Percentiles rank a stretch among this genome's conserved stretches.
These are phyloP conservation scores for Neonectria neomacrospora DNA, from an alignment of 2,329 filamentous ascomycete genomes.

Conservation along the genomic window DNA sequence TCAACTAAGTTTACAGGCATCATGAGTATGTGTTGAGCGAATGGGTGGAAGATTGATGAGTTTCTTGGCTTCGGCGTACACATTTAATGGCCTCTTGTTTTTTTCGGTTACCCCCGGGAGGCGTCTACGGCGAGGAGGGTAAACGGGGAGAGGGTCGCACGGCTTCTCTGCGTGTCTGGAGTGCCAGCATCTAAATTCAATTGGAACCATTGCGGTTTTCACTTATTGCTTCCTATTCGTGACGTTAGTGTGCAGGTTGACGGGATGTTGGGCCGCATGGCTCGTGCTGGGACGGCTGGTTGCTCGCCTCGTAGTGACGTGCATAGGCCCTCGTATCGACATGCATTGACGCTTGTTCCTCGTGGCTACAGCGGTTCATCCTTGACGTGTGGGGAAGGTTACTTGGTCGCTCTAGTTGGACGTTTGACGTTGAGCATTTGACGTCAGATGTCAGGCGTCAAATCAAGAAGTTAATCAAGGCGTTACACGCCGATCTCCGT, in stretches of 20 bases:
- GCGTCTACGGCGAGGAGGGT: conserved; percentile 41
- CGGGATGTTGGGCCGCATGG: not conserved
- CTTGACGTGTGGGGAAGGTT: conserved; percentile 3
- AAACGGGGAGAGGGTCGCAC: conserved; percentile 32
- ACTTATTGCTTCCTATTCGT: not conserved
- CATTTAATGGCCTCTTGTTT: conserved; percentile 43
- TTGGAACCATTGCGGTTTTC: conserved; percentile 31
- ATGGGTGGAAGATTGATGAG: conserved; percentile 41
- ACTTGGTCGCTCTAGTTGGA: not conserved
- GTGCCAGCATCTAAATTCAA: conserved; percentile 43
- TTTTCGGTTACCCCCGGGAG: conserved; percentile 45
- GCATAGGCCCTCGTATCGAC: not conserved
- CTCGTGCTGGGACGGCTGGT: not conserved
- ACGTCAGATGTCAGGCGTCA: conserved; percentile 2
- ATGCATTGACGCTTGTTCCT: conserved; percentile 12
- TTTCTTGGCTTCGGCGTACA: conserved; percentile 41
- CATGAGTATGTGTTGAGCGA: conserved; percentile 33
- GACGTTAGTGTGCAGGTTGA: not conserved
- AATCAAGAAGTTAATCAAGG: not conserved
- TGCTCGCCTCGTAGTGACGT: not conserved
- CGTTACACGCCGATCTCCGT: not conserved
- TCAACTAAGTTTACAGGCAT: conserved; percentile 45
- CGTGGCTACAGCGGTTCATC: conserved; percentile 4
- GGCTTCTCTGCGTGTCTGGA: conserved; percentile 38
- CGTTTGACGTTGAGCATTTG: not conserved